A percentile compares a stretch with the other conserved stretches of the same genome.
Conservation (phyloP, 495 filamentous ascomycete genomes). For the Aspergillus steynii region DNA sequence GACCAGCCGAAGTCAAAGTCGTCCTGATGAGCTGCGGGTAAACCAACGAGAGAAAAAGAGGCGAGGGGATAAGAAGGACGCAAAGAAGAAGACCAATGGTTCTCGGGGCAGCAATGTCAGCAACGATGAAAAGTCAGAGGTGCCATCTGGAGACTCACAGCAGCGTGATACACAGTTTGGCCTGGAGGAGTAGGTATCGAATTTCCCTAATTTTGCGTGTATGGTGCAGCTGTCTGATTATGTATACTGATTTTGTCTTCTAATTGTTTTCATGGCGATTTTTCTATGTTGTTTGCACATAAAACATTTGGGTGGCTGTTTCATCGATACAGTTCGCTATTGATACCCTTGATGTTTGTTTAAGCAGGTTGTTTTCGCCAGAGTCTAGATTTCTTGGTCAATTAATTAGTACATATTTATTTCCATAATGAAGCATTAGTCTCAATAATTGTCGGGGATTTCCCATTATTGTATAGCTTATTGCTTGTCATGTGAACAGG, state of each 20-base stretch:
- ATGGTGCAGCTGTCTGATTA: background rate
- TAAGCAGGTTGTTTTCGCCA: background rate
- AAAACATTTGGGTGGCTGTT: constrained; percentile 12
- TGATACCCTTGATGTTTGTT: background rate
- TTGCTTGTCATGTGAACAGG: background rate
- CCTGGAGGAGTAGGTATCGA: background rate
- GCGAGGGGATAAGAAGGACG: constrained; percentile 30
- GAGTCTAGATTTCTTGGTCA: background rate
- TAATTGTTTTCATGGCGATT: background rate
- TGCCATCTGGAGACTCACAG: constrained; percentile 2
- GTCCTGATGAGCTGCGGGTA: constrained; percentile 25
- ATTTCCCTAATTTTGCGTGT: background rate
- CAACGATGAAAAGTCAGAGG: constrained; percentile 20
- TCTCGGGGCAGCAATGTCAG: constrained; percentile 25
- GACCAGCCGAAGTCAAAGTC: constrained; percentile 37
- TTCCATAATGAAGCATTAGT: background rate
- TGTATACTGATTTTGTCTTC: constrained; percentile 1
- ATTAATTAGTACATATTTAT: background rate
- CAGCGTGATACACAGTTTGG: background rate
- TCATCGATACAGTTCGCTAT: constrained; percentile 6
- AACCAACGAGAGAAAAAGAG: constrained; percentile 33
- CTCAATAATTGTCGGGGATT: too few species aligned
- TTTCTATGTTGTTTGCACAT: background rate
- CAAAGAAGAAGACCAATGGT: constrained; percentile 22
- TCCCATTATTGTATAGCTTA: too few species aligned